phyloP scores from a whole-genome alignment of 2,329 filamentous ascomycete genomes.

The Exophiala bonariae region DNA sequence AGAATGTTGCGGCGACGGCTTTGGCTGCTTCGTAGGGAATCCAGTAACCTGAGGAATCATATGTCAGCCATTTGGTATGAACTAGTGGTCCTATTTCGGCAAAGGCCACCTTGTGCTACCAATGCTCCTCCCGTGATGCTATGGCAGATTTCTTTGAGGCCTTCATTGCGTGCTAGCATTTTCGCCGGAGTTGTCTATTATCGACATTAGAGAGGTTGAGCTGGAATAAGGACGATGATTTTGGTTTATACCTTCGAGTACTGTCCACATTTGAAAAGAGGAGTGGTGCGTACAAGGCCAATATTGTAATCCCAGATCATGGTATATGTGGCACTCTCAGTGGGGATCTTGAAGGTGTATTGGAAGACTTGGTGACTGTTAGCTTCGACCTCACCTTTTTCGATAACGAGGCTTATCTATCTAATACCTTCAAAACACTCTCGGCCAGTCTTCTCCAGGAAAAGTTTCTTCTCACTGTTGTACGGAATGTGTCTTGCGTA shows the following conservation, averaged over 20 bases:
- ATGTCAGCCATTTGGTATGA: too few species aligned
- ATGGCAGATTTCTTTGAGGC: slow-evolving; percentile 84
- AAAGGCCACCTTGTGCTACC: slow-evolving; percentile 73
- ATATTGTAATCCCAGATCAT: slow-evolving; percentile 98
- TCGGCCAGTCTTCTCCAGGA: slow-evolving; percentile 79
- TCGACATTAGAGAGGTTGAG: slow-evolving; percentile 1
- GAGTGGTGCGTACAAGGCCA: slow-evolving; percentile 88
- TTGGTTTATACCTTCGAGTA: slow-evolving; percentile 72
- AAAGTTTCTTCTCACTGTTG: slow-evolving; percentile 89
- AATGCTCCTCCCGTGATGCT: slow-evolving; percentile 94
- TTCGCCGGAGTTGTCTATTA: slow-evolving; percentile 86
- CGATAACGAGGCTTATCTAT: slow-evolving; percentile 14
- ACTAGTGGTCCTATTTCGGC: too few species aligned
- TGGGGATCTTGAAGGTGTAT: slow-evolving; percentile 75
- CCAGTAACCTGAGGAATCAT: slow-evolving; percentile 89
- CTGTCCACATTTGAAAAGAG: slow-evolving; percentile 87
- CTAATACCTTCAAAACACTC: slow-evolving; percentile 81
- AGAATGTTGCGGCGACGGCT: slow-evolving; percentile 87
- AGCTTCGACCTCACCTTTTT: slow-evolving; percentile 15
- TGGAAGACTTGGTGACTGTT: slow-evolving; percentile 65
- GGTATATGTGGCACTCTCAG: slow-evolving; percentile 65
- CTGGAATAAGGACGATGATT: background rate
- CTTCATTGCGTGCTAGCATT: slow-evolving; percentile 74
- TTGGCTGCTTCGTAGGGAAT: slow-evolving; percentile 86
- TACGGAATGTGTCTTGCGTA: slow-evolving; percentile 82